phyloP scores from a whole-genome alignment of 2,329 filamentous ascomycete genomes.

The Emericellopsis atlantica region DNA sequence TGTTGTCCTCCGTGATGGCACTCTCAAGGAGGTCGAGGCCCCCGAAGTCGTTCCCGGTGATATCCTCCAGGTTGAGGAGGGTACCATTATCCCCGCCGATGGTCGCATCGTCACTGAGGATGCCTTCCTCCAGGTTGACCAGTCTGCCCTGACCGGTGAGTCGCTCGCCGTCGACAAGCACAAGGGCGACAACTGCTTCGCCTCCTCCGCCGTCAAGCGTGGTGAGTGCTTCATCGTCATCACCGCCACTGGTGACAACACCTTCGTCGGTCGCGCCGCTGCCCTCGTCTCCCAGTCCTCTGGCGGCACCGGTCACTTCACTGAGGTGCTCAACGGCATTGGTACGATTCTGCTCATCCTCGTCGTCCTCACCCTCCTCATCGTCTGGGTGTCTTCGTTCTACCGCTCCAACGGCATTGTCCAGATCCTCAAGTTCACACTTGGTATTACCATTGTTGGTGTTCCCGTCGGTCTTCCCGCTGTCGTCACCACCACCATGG shows the following conservation, averaged over 20 bases:
- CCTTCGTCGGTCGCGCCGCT: constrained; percentile 80
- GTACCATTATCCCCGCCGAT: constrained; percentile 83
- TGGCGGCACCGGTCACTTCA: constrained; percentile 72
- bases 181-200: constrained; percentile 67
- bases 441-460: constrained; percentile 84
- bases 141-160: constrained; percentile 85
- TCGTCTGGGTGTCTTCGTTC: constrained; percentile 80
- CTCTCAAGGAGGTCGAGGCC: constrained; percentile 67
- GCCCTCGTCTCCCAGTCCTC: constrained; percentile 71
- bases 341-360: constrained; percentile 68
- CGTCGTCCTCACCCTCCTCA: constrained; percentile 66
- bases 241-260: constrained; percentile 77
- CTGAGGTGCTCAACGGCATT: constrained; percentile 79
- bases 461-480: constrained; percentile 87
- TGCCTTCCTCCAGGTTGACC: constrained; percentile 80
- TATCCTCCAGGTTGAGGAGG: constrained; percentile 83
- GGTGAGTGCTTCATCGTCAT: constrained; percentile 76
- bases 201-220: constrained; percentile 82
- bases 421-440: constrained; percentile 68
- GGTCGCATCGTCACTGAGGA: constrained; percentile 74
- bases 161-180: constrained; percentile 86
- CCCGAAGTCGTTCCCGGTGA: constrained; percentile 80
- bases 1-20: constrained; percentile 68
- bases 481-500: constrained; percentile 91
- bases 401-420: constrained; percentile 78